Base-by-base conservation (phyloP, 2,329 filamentous ascomycete species). In the Microsporum audouinii region DNA sequence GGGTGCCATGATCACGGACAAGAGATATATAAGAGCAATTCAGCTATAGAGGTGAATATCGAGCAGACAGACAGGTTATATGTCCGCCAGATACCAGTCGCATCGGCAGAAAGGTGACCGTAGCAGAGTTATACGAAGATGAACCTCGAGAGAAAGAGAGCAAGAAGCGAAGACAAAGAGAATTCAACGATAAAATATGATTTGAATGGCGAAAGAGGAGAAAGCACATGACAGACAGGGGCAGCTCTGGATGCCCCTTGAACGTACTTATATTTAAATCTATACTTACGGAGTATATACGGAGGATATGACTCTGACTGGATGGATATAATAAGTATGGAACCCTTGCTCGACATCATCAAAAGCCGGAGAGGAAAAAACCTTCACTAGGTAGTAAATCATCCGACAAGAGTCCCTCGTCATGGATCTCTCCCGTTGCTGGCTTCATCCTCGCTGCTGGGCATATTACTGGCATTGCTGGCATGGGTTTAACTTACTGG, bases 1-100 rank as follows among this genome's bases (percentile, higher is more conserved):
- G 68, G 77, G 74, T 62, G 76, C 75, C 76, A 78, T 78, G 55
- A 7, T 51, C 10, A 4, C 3, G 49, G 1, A 34, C 10, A 31
- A 5, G 29, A 33, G 49, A 53, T 17, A 5, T 5, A 45, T 45
- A 10, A 3, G 45, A 10, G 8, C 1, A n/a, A 27, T 3, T 47
- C 43, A 10, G 4, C 23, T 10, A 27, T 17, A 27, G 17, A 47
- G 43, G 5, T 10, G 17, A 1, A 6, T 45, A 23, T 45, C 43
- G 23, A 23, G 17, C 17, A 27, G 23, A 29, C 10, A 36, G 43
- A 47, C 23, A 43, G 39, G 17, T n/a, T 43, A 14, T 47, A 23
- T 23, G 43, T 17, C 6, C 43, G 43, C 6, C 43, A 6, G 39
- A n/a, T 43, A 23, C 27, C n/a, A 29, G 43, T 23, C 43, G 43